These are phyloP conservation scores for Saxophila tyrrhenica DNA, from an alignment of 495 filamentous ascomycete genomes.

Conservation along the genomic window DNA sequence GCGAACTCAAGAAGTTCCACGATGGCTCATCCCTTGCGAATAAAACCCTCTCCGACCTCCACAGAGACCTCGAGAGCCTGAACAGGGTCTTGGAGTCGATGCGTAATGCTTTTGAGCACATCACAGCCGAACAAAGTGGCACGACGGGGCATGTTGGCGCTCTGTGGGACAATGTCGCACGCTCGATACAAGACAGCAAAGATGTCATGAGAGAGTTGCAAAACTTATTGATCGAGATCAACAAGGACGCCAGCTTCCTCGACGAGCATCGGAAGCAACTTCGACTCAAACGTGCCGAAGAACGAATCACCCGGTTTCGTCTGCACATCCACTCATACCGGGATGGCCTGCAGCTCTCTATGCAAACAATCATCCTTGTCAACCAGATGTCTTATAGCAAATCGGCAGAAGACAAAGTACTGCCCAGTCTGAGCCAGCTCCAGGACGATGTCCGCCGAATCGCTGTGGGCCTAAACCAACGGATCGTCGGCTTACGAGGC, in stretches of 20 bases:
- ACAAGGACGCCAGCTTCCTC: slow-evolving; percentile 8
- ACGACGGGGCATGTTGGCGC: slow-evolving; percentile 15
- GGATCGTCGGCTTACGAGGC: slow-evolving; percentile 9
- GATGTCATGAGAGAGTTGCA: slow-evolving; percentile 8
- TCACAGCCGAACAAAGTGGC: not conserved
- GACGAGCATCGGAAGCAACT: slow-evolving; percentile 16
- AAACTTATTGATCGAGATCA: slow-evolving; percentile 3
- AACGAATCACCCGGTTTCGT: slow-evolving; percentile 7
- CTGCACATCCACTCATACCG: slow-evolving; percentile 15
- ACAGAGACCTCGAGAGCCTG: slow-evolving; percentile 17
- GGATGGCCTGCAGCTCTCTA: slow-evolving; percentile 9
- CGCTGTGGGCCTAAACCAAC: slow-evolving; percentile 3
- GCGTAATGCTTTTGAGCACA: slow-evolving; percentile 15
- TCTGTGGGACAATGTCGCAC: slow-evolving; percentile 13
- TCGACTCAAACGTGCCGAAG: slow-evolving; percentile 10
- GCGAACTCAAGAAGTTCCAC: slow-evolving; percentile 16
- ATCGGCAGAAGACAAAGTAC: slow-evolving; percentile 2
- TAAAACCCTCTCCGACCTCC: slow-evolving; percentile 3
- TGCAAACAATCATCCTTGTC: slow-evolving; percentile 17
- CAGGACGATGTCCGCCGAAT: slow-evolving; percentile 15
- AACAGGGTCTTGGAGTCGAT: slow-evolving; percentile 13
- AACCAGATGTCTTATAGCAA: slow-evolving; percentile 16
- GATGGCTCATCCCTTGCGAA: slow-evolving; percentile 14
- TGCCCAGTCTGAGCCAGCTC: slow-evolving; percentile 14
- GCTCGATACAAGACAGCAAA: slow-evolving; percentile 8